Conservation (phyloP, 2,329 filamentous ascomycete species). For the Aspergillus sp. region DNA sequence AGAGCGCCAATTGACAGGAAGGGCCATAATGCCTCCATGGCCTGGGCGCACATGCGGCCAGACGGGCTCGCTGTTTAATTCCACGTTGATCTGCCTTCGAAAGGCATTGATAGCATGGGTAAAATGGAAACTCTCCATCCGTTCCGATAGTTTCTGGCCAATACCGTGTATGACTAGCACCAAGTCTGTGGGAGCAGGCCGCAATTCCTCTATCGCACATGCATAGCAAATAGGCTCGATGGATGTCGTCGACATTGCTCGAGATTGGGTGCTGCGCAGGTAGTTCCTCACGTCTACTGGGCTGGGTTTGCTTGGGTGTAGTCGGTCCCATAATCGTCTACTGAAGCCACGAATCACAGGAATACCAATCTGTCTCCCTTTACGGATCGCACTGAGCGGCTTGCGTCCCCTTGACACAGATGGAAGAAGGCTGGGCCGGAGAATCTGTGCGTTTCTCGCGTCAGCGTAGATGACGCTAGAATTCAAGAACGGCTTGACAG, state of each 20-base stretch:
- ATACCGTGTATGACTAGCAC: conserved; percentile 93
- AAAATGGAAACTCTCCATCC: conserved; percentile 95
- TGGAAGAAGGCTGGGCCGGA: conserved; percentile 82
- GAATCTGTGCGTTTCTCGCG: conserved; percentile 72
- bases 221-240: conserved; percentile 48
- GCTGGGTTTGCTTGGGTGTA: conserved; percentile 59
- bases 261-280: conserved; percentile 42
- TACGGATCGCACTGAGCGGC: conserved; percentile 81
- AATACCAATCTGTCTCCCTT: conserved; percentile 78
- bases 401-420: conserved; percentile 81
- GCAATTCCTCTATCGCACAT: conserved; percentile 64
- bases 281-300: conserved; percentile 46
- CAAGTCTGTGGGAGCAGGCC: conserved; percentile 77
- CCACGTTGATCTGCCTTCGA: conserved; percentile 79
- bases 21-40: conserved; percentile 88
- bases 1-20: conserved; percentile 93
- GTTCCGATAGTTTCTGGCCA: conserved; percentile 91
- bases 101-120: conserved; percentile 94
- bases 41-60: conserved; percentile 71
- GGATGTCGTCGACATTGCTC: conserved; percentile 25
- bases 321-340: conserved; percentile 70
- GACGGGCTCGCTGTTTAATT: conserved; percentile 73
- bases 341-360: conserved; percentile 90
- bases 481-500: conserved; percentile 64
- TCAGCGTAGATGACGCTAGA: conserved; percentile 89